Base-by-base conservation (phyloP, 2,329 filamentous ascomycete genomes). In the Monosporascus sp. region DNA sequence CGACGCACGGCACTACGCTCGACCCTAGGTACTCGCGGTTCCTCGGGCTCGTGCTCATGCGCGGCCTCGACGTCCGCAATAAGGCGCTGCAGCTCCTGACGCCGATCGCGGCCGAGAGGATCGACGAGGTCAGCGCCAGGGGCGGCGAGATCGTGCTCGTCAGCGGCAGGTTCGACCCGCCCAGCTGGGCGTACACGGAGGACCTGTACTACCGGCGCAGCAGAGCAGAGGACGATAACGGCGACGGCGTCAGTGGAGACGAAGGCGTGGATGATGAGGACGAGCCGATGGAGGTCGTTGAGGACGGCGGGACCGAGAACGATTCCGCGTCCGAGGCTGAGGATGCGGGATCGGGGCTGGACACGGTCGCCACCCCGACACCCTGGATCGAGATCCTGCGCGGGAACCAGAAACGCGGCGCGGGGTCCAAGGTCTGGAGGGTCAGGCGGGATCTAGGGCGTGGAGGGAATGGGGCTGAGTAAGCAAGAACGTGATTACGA, bases 111-210 rank as follows among this genome's bases (percentile, higher is more conserved):
- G 50, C 66, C 0, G 61, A 69, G 3, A 61, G 67, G 3, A 73
- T 84, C 17, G 66, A 71, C 38, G 64, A 70, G 9, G 64, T 76
- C 19, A 71, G 65, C 43, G 63, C 69, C 7, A 66, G 68, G 27
- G 78, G 77, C 0, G 72, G 75, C 34, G 71, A 76, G 17, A 71
- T 89, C 17, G 79, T 89, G 3, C 73, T 91, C 3, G 78, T 90
- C 1, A 80, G 85, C 51, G 87, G 87, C 2, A 85, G 81, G 59
- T 82, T 88, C 52, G 87, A 90, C 61, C 72, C 81, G 2, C 85
- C 87, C 0, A 83, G 77, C 3, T 90, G 86, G 86, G 84, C 85
- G 1, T 88, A 87, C 56, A 81, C 82, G 0, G 86, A 90, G 64
- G 81, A 86, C 37, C 59, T 85, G 17, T 78, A 83, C 58, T 62